These are phyloP conservation scores for Geoglossum glabrum DNA, from an alignment of 495 filamentous ascomycete species.

Conservation along the genomic window DNA sequence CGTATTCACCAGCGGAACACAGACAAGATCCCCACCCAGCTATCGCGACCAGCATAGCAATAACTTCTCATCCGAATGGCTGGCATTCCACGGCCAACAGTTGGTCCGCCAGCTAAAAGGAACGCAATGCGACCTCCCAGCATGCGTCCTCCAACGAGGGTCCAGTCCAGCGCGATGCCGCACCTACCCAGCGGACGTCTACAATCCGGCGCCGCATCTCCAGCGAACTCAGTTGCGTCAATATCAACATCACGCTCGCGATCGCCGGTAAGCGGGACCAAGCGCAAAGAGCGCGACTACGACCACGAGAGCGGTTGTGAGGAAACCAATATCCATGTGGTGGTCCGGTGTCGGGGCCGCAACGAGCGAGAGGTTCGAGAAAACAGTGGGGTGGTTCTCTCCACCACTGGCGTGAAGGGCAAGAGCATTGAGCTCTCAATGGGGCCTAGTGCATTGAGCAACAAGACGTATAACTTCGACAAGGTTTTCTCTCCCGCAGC, in stretches of 20 bases:
- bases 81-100: conserved; percentile 30
- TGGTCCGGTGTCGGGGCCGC: conserved; percentile 81
- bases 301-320: conserved; percentile 43
- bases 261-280: conserved; percentile 30
- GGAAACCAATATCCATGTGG: conserved; percentile 93
- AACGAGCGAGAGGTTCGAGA: conserved; percentile 82
- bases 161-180: conserved; percentile 27
- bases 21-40: too few relatives aligned
- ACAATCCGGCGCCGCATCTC: conserved; percentile 32
- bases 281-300: conserved; percentile 69
- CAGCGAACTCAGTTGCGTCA: conserved; percentile 40
- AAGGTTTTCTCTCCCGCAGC: conserved; percentile 92
- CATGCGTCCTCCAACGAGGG: conserved; percentile 23
- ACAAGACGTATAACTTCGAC: conserved; percentile 93
- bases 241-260: conserved; percentile 27
- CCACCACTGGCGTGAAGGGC: conserved; percentile 69
- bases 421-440: conserved; percentile 71
- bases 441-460: conserved; percentile 78
- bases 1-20: neutral
- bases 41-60: neutral
- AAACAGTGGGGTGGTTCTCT: conserved; percentile 79
- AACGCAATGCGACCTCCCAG: conserved; percentile 34
- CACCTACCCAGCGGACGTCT: conserved; percentile 16
- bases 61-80: conserved; percentile 25
- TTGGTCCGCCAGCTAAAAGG: conserved; percentile 30